Conservation (phyloP, 192 early-diverging fungal genomes). For the Cetraspora pellucida region DNA sequence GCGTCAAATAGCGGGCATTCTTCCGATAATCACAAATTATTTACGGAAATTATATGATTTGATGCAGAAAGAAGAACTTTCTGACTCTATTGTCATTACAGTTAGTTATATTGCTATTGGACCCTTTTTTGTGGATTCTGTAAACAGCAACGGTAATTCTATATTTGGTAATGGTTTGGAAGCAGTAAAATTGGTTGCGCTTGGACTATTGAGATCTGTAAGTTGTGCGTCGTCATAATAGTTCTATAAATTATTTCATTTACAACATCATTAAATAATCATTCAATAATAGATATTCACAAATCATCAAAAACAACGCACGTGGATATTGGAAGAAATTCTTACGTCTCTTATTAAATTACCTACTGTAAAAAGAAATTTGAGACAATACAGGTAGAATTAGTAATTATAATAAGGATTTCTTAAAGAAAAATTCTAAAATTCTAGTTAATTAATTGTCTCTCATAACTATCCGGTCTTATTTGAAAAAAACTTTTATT, state of each 20-base stretch:
- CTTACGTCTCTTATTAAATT: conserved; percentile 71
- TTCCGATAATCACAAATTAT: conserved; percentile 31
- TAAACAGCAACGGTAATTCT: conserved; percentile 31
- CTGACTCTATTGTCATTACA: conserved; percentile 52
- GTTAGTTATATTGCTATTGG: conserved; percentile 50
- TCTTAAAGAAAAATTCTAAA: neutral
- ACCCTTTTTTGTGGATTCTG: conserved; percentile 54
- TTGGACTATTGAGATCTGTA: conserved; percentile 38
- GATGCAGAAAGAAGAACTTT: conserved; percentile 44
- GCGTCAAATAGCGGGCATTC: conserved; percentile 14
- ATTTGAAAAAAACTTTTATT: too few relatives aligned
- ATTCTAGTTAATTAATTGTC: neutral
- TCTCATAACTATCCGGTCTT: neutral
- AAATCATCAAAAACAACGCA: conserved; percentile 61
- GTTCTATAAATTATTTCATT: neutral
- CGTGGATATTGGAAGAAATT: conserved; percentile 89
- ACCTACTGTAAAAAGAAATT: conserved; percentile 40
- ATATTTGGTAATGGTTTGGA: conserved; percentile 36
- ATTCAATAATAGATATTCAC: conserved; percentile 48
- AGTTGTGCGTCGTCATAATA: neutral
- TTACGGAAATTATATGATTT: conserved; percentile 26
- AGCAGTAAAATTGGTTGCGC: conserved; percentile 38
- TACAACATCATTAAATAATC: neutral
- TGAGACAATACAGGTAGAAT: conserved; percentile 32
- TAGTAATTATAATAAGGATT: neutral